A percentile compares a stretch with the other conserved stretches of the same genome.
Evolutionary conservation across 768 basidiomycete species (phyloP).

Genomic region (Inosperma sp.): DNA sequence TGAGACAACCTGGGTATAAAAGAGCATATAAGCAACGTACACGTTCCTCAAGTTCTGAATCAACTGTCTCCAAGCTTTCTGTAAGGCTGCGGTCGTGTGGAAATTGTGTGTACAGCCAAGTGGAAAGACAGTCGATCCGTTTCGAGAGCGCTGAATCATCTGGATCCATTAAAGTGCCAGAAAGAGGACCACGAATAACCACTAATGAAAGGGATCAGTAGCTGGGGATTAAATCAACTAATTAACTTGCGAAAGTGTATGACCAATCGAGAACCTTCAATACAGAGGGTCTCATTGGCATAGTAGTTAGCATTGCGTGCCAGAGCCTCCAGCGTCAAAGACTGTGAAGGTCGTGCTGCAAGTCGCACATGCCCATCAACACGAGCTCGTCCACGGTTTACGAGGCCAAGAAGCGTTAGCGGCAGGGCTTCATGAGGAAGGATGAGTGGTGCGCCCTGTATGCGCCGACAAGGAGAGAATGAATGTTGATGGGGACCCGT

Average conservation of each 20-base stretch:
- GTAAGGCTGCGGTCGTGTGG: neutral
- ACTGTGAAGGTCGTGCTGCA: neutral
- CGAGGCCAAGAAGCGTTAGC: conserved; percentile 1
- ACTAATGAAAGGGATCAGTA: neutral
- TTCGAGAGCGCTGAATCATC: neutral
- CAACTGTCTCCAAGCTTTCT: neutral
- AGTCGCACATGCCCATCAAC: conserved; percentile 2
- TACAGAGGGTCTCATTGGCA: neutral
- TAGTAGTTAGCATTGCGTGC: neutral
- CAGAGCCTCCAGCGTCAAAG: neutral
- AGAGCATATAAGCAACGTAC: neutral
- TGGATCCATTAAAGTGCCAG: neutral
- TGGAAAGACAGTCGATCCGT: neutral
- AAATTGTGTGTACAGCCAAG: neutral
- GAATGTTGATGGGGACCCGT: neutral
- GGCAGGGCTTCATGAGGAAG: conserved; percentile 4
- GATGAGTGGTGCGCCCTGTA: neutral
- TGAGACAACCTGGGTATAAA: neutral
- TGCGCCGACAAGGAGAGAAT: neutral
- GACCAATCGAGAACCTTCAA: neutral
- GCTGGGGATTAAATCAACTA: neutral
- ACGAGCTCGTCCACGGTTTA: neutral
- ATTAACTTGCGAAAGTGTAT: neutral
- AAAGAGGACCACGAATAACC: neutral
- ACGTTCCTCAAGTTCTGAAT: neutral